A percentile compares a stretch with the other conserved stretches of the same genome.
phyloP scores from a whole-genome alignment of 108 stramenopile species.

The Craspedostauros australis region DNA sequence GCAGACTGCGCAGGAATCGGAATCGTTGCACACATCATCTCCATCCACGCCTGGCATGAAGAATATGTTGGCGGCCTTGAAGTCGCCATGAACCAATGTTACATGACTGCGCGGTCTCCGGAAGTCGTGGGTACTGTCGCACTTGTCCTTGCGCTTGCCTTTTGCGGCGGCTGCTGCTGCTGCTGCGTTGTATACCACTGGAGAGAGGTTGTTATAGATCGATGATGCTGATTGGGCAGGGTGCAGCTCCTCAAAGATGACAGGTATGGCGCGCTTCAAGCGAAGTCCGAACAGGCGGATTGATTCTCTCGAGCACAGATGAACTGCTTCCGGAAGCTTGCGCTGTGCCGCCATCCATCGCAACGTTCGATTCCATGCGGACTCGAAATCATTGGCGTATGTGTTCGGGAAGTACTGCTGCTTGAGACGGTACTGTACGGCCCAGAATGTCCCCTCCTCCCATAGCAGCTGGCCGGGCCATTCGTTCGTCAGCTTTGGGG shows the following conservation, averaged over 20 bases:
- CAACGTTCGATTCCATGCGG: not conserved
- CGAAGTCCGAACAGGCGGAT: no score
- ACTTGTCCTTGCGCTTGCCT: not conserved
- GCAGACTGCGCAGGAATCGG: constrained; percentile 8
- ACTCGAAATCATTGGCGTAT: not conserved
- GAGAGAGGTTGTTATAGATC: no score
- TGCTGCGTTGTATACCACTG: no score
- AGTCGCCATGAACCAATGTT: constrained; percentile 14
- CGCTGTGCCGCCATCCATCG: not conserved
- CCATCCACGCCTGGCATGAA: not conserved
- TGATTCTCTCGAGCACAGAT: no score
- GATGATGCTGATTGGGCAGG: no score
- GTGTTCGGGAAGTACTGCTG: not conserved
- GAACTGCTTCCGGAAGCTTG: not conserved
- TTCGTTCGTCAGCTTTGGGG: not conserved
- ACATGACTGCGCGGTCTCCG: not conserved
- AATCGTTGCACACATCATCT: not conserved
- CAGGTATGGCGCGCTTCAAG: no score
- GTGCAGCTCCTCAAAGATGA: no score
- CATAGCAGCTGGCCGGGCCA: not conserved
- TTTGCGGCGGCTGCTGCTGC: not conserved
- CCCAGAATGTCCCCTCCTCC: constrained; percentile 1
- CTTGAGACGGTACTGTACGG: not conserved
- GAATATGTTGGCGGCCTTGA: constrained; percentile 23
- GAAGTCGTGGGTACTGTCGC: constrained; percentile 1